Evolutionary conservation across 208 protist genomes (phyloP), one percentile per base, ranked within the genome.

Genomic region (Wallacemonas rigidus): DNA sequence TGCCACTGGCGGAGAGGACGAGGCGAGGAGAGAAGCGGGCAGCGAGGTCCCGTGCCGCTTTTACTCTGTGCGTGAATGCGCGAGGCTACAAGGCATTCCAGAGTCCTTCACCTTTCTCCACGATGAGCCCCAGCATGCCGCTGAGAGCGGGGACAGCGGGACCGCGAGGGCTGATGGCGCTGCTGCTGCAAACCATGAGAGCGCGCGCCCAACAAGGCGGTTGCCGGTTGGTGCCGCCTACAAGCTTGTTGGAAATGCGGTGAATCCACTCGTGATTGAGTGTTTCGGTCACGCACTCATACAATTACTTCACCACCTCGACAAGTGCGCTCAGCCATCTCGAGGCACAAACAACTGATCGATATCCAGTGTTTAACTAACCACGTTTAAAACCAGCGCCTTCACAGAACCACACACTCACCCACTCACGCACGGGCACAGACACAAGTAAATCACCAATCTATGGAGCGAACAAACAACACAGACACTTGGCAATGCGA

Each of bases 191-290:
- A 5, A 8, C 45, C 14, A 6, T 8, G 53, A 58, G 53, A 15
- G n/a, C 53, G 3, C 26, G 56, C 56, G 6, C 8, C 3, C 9
- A 11, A 45, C 60, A 8, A 65, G 26, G 15, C 60, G 60, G 0
- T 40, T 85, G 35, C 76, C 81, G 12, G 9, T 69, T 2, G 78
- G 79, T 26, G 76, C 77, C 2, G 69, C 86, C 12, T 94, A 93
- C 77, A 88, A 83, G 56, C 65, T 92, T n/a, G 79, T 92, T 12
- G 89, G 86, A 9, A 93, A 93, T 56, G 86, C 89, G 0, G 88
- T 95, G 54, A 92, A 92, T 64, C 91, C 88, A n/a, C 76, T 86
- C 17, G 77, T 95, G 7, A 77, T 93, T 48, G 78, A 84, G 62
- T 79, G 78, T 51, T 17, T 93, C 17, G 79, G 54, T 1, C 38